Evolutionary conservation across 2,329 filamentous ascomycete genomes (phyloP).

Genomic region (Aspergillus unguis): DNA sequence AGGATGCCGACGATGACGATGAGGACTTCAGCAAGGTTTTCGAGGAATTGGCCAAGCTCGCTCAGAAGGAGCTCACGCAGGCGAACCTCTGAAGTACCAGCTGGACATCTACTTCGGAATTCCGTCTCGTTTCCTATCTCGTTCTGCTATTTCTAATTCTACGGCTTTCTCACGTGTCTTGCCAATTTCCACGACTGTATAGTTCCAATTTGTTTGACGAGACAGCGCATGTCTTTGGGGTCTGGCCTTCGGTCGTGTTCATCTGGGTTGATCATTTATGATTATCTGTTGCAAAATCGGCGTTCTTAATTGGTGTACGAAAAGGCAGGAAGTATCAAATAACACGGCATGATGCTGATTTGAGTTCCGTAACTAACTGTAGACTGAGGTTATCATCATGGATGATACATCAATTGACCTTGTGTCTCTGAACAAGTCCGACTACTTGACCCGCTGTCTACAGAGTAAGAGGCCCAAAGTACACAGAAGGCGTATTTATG

Average conservation of each 20-base stretch:
- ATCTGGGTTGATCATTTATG: conserved; percentile 31
- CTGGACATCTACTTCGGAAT: conserved; percentile 9
- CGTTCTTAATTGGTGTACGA: conserved; percentile 41
- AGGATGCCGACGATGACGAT: conserved; percentile 43
- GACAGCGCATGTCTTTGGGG: conserved; percentile 39
- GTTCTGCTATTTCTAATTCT: conserved; percentile 24
- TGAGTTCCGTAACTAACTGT: neutral
- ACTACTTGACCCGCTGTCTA: no score
- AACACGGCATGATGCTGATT: conserved; percentile 14
- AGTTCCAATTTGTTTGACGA: conserved; percentile 37
- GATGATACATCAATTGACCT: neutral
- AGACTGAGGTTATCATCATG: neutral
- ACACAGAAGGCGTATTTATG: neutral
- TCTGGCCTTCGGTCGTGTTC: conserved; percentile 36
- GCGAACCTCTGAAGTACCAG: conserved; percentile 49
- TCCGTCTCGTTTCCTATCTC: conserved; percentile 19
- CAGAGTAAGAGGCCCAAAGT: neutral
- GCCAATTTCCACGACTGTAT: conserved; percentile 33
- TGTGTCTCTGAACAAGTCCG: no score
- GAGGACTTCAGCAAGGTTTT: conserved; percentile 54
- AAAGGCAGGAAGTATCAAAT: conserved; percentile 34
- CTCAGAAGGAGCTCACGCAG: conserved; percentile 56
- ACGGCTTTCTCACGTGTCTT: conserved; percentile 24
- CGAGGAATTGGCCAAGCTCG: conserved; percentile 57
- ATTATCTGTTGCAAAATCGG: conserved; percentile 37